A percentile compares a stretch with the other conserved stretches of the same genome.
phyloP scores from a whole-genome alignment of 192 early-diverging fungal genomes.

The Coemansia sp. region DNA sequence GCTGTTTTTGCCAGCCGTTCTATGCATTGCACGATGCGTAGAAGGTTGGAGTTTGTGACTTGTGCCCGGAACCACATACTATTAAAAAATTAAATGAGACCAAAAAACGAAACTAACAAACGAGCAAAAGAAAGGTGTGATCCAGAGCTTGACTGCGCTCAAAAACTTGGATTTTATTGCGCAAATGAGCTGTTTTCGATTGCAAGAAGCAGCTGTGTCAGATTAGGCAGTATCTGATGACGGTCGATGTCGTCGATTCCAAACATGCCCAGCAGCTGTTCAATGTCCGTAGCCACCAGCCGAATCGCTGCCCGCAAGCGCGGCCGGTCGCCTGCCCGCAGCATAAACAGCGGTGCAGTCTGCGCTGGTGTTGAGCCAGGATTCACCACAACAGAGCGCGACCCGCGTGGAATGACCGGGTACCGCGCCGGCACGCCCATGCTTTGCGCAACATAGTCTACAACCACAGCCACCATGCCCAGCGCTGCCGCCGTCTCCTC shows the following conservation, averaged over 20 bases:
- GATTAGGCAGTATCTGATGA: conserved; percentile 9
- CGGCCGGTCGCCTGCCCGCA: conserved; percentile 3
- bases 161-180: neutral
- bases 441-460: conserved; percentile 17
- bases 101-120: no score
- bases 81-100: no score
- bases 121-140: no score
- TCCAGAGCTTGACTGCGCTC: neutral
- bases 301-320: conserved; percentile 7
- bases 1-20: conserved; percentile 73
- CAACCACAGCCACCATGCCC: conserved; percentile 19
- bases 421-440: conserved; percentile 25
- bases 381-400: conserved; percentile 20
- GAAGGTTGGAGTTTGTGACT: conserved; percentile 36
- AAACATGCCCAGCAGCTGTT: conserved; percentile 24
- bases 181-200: neutral
- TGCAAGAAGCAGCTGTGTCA: conserved; percentile 14
- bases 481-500: conserved; percentile 34
- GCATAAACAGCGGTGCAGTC: conserved; percentile 28
- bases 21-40: conserved; percentile 55
- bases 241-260: conserved; percentile 19
- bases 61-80: conserved; percentile 35
- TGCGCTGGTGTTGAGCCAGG: conserved; percentile 10
- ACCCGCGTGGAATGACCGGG: conserved; percentile 21
- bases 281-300: conserved; percentile 22